Evolutionary conservation across 345 rosid species (phyloP), one percentile per base, ranked within the genome.

Genomic region (Hibiscus trionum): DNA sequence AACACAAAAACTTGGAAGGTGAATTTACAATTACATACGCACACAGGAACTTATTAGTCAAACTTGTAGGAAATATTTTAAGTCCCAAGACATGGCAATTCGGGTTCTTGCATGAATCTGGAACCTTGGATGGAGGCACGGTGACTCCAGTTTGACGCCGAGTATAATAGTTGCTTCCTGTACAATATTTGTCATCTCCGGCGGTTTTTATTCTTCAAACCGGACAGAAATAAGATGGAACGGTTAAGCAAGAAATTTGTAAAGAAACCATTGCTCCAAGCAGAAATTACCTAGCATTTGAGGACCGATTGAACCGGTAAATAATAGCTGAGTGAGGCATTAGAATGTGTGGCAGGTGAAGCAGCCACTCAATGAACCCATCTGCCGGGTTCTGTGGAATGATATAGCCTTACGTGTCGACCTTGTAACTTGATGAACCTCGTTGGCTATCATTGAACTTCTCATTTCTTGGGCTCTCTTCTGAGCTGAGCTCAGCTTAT

Each of bases 401-500:
- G 89, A 77, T 79, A 82, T 31, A 39, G 80, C 77, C 83, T 79
- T 82, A 35, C 67, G 76, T 2, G 88, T 75, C 72, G 83, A 76
- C 74, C 71, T 72, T 73, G 91, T 55, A 55, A 55, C 85, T 74
- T 81, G 85, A 64, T 77, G 77, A 31, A 80, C 77, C 71, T 82
- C 82, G 81, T 79, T 82, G 56, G 91, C 78, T 77, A 84, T 72
- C 17, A 83, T 88, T 0, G 91, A 86, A 77, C 87, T 86, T 77
- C 99, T 81, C 99, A 95, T 90, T 69, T 85, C 93, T 65, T 91
- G 91, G 16, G 97, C 97, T 86, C 77, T 91, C 87, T 90, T 91
- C 77, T 91, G 96, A 69, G 99, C 96, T 70, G 91, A 85, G 80
- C 80, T 86, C 69, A 95, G 87, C 81, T 89, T 95, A 72, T 84